A percentile compares a stretch with the other conserved stretches of the same genome.
These are phyloP conservation scores for Fonsecaea nubica DNA, from an alignment of 2,329 filamentous ascomycete genomes.

Conservation along the genomic window DNA sequence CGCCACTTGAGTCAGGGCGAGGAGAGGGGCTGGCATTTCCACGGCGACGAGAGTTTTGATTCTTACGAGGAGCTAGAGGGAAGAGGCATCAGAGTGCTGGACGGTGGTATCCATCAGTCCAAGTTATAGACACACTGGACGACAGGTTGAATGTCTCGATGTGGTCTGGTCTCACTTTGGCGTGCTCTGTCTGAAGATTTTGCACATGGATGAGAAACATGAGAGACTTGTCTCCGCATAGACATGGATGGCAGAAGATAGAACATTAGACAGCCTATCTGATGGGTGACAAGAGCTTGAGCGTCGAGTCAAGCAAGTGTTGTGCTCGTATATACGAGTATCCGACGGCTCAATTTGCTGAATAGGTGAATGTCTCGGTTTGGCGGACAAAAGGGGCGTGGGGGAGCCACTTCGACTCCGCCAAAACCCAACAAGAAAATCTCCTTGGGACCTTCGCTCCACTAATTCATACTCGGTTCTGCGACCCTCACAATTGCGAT, in stretches of 20 bases:
- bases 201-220: neutral
- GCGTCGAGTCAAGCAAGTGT: neutral
- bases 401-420: neutral
- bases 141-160: neutral
- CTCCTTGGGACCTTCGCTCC: conserved; percentile 1
- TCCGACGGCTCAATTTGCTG: neutral
- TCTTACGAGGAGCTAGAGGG: conserved; percentile 40
- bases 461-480: neutral
- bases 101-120: conserved; percentile 25
- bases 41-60: conserved; percentile 56
- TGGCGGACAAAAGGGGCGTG: neutral
- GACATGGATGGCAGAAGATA: neutral
- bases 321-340: neutral
- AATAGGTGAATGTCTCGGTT: neutral
- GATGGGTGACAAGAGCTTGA: neutral
- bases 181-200: neutral
- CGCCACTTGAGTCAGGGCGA: conserved; percentile 78
- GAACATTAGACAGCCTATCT: neutral
- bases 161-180: neutral
- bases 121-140: conserved; percentile 24
- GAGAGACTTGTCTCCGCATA: neutral
- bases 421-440: neutral
- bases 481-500: neutral
- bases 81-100: conserved; percentile 38
- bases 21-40: conserved; percentile 77